A percentile compares a stretch with the other conserved stretches of the same genome.
phyloP scores from a whole-genome alignment of 2,329 filamentous ascomycete species.

The Pseudogymnoascus sp. region DNA sequence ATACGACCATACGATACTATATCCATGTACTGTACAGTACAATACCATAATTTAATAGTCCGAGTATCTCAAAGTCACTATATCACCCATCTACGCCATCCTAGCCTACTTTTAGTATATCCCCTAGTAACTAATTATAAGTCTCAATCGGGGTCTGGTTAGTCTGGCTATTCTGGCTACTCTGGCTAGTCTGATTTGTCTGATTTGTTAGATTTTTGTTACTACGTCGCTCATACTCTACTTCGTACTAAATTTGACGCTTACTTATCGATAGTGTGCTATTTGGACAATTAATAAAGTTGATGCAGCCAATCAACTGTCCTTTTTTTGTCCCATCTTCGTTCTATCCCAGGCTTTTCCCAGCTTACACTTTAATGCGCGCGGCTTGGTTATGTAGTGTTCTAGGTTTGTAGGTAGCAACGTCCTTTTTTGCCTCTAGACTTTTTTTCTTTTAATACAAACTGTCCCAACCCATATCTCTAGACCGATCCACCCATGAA shows the following conservation, averaged over 20 bases:
- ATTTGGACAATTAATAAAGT: slow-evolving; percentile 2
- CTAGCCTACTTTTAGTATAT: background rate
- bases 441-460: slow-evolving; percentile 4
- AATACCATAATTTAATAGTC: background rate
- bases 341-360: background rate
- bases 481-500: background rate
- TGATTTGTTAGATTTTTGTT: background rate
- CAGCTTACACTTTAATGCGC: background rate
- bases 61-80: background rate
- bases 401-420: background rate
- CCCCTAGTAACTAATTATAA: background rate
- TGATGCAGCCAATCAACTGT: background rate
- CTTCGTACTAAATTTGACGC: background rate
- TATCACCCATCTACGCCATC: background rate
- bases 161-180: background rate
- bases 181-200: background rate
- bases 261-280: background rate
- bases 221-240: background rate
- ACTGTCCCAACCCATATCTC: background rate
- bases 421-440: background rate
- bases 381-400: background rate
- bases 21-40: background rate
- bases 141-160: background rate
- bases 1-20: background rate
- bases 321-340: background rate